A percentile compares a stretch with the other conserved stretches of the same genome.
Evolutionary conservation across 768 basidiomycete species (phyloP).

Genomic region (Boletus patriciae): DNA sequence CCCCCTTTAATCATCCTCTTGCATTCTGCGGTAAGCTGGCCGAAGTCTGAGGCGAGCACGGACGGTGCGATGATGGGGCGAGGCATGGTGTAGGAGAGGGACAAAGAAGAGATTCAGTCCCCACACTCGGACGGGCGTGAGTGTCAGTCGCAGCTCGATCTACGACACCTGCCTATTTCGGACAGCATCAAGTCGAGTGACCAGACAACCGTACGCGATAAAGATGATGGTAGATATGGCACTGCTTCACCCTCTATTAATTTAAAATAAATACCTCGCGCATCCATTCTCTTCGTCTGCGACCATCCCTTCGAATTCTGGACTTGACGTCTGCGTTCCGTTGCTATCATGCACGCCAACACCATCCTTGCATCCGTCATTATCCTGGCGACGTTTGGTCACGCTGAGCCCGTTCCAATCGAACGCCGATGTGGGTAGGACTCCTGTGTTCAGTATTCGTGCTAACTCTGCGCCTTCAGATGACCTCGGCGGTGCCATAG

Average conservation of each 20-base stretch:
- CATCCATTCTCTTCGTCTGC: background rate
- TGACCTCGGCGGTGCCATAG: conserved; percentile 40
- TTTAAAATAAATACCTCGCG: background rate
- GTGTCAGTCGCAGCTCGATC: conserved; percentile 10
- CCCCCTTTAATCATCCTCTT: conserved; percentile 94
- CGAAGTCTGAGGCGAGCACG: conserved; percentile 96
- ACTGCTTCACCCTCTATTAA: background rate
- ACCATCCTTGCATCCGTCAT: conserved; percentile 37
- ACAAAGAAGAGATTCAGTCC: conserved; percentile 6
- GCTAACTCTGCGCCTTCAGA: conserved; percentile 9
- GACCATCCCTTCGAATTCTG: conserved; percentile 4
- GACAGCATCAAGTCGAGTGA: background rate
- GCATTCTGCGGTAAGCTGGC: conserved; percentile 92
- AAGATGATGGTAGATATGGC: background rate
- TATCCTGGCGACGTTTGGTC: conserved; percentile 34
- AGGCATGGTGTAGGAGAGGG: conserved; percentile 53
- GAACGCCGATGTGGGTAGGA: conserved; percentile 45
- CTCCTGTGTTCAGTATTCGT: background rate
- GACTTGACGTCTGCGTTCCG: background rate
- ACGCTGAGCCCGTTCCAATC: conserved; percentile 39
- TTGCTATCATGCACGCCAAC: conserved; percentile 30
- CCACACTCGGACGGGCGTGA: conserved; percentile 7
- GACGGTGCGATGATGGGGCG: conserved; percentile 94
- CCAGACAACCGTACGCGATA: background rate
- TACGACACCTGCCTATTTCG: conserved; percentile 30